phyloP scores from a whole-genome alignment of 306 rosid species.

The Prunus padus region DNA sequence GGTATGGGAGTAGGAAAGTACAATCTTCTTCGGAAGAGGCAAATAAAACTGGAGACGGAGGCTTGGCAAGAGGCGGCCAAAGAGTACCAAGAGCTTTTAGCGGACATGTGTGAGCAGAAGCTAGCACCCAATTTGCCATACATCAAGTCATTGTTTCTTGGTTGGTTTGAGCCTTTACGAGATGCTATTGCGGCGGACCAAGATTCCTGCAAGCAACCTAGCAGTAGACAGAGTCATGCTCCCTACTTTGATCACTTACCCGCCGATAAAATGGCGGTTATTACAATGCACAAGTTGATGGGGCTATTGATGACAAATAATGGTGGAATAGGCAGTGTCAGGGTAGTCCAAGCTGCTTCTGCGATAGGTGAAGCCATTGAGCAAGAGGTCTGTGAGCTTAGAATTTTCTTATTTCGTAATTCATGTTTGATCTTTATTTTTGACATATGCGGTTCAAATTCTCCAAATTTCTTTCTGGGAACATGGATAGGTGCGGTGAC shows the following conservation, averaged over 20 bases:
- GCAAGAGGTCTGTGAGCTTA: conserved; percentile 60
- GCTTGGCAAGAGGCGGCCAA: conserved; percentile 90
- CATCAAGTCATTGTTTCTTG: conserved; percentile 83
- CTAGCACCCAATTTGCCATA: conserved; percentile 91
- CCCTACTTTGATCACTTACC: conserved; percentile 58
- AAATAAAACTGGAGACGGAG: conserved; percentile 80
- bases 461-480: neutral
- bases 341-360: conserved; percentile 76
- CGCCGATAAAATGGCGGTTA: conserved; percentile 83
- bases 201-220: conserved; percentile 26
- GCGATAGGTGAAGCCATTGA: conserved; percentile 92
- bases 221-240: conserved; percentile 38
- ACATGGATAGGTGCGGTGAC: neutral
- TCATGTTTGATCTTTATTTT: neutral
- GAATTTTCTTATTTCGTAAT: conserved; percentile 5
- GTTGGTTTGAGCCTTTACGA: conserved; percentile 87
- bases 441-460: neutral
- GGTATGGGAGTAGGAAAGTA: conserved; percentile 44
- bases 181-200: conserved; percentile 67
- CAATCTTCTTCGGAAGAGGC: conserved; percentile 55
- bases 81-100: conserved; percentile 77
- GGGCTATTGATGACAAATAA: conserved; percentile 77
- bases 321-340: conserved; percentile 55
- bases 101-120: conserved; percentile 84
- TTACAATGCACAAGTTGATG: conserved; percentile 94